Conservation (phyloP, 805 yeast species). For the Pichia gijzeniarum region DNA sequence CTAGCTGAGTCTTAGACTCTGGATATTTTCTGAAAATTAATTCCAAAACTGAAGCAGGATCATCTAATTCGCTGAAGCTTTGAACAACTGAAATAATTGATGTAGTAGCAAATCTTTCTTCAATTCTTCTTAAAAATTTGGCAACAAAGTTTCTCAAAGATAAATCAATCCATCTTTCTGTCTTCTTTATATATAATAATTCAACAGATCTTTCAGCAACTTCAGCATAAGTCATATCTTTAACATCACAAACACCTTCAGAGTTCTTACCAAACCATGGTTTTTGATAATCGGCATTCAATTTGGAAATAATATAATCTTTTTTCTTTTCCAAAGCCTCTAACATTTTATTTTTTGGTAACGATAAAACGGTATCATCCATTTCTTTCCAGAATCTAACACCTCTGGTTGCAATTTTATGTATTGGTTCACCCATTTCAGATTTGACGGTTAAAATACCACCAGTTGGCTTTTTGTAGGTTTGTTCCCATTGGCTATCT, state of each 20-base stretch:
- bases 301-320: constrained; percentile 74
- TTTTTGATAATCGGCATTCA: constrained; percentile 94
- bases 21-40: constrained; percentile 64
- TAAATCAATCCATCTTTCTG: constrained; percentile 81
- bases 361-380: constrained; percentile 85
- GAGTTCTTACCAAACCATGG: constrained; percentile 90
- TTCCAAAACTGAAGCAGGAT: constrained; percentile 58
- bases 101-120: constrained; percentile 79
- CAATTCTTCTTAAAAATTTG: constrained; percentile 84
- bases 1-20: constrained; percentile 68
- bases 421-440: constrained; percentile 99
- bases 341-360: constrained; percentile 83
- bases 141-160: constrained; percentile 84
- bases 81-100: constrained; percentile 65
- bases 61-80: constrained; percentile 58
- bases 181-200: constrained; percentile 74
- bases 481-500: constrained; percentile 85
- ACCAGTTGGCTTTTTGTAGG: constrained; percentile 93
- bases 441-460: constrained; percentile 94
- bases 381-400: constrained; percentile 95
- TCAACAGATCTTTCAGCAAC: constrained; percentile 83
- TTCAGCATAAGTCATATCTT: constrained; percentile 93
- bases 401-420: constrained; percentile 97
- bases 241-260: constrained; percentile 79
- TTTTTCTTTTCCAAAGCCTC: constrained; percentile 78